Evolutionary conservation across 78 protist genomes (phyloP).

Genomic region (Pigoraptor vietnamica): DNA sequence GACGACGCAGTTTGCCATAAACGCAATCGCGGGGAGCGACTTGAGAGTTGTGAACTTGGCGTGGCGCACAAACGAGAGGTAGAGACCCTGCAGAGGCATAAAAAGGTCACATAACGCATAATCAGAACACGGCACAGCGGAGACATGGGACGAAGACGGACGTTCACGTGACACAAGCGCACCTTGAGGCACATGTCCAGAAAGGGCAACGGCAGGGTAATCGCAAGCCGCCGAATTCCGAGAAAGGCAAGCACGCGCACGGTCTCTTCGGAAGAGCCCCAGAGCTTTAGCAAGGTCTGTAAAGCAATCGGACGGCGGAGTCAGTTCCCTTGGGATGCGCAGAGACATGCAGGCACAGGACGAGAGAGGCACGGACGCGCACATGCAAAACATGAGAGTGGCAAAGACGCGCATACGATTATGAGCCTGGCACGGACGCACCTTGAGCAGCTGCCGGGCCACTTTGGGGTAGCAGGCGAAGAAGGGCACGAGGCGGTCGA

Average conservation of each 20-base stretch:
- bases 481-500: neutral
- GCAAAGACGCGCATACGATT: neutral
- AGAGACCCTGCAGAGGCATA: constrained; percentile 39
- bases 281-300: constrained; percentile 29
- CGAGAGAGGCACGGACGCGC: too few relatives aligned
- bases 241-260: constrained; percentile 49
- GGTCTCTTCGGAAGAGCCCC: constrained; percentile 36
- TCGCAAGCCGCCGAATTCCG: constrained; percentile 41
- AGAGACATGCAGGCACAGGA: neutral
- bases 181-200: constrained; percentile 47
- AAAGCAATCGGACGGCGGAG: too few relatives aligned
- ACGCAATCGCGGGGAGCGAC: constrained; percentile 22
- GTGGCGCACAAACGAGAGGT: constrained; percentile 61
- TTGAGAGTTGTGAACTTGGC: neutral
- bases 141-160: too few relatives aligned
- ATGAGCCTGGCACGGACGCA: too few relatives aligned
- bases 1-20: constrained; percentile 65
- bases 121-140: too few relatives aligned
- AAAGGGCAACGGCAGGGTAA: constrained; percentile 49
- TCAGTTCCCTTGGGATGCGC: too few relatives aligned
- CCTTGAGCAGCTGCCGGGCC: neutral
- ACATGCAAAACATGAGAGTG: too few relatives aligned
- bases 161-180: neutral
- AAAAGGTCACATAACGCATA: too few relatives aligned
- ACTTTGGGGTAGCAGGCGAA: neutral